A percentile compares a stretch with the other conserved stretches of the same genome.
These are phyloP conservation scores for Trametes maxima DNA, from an alignment of 768 basidiomycete genomes.

Conservation along the genomic window DNA sequence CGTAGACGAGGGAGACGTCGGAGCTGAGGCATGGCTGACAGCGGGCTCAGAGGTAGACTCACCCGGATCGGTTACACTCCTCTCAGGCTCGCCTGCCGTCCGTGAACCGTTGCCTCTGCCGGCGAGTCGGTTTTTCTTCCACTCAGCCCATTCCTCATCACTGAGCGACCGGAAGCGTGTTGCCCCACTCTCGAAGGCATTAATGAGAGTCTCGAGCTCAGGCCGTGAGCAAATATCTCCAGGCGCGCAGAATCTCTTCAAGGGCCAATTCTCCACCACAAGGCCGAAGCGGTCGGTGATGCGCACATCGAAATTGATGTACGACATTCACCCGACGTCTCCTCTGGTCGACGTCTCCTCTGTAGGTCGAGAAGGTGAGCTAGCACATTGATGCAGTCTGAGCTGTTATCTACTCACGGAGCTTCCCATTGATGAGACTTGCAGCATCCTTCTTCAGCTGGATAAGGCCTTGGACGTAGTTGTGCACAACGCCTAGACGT, in stretches of 20 bases:
- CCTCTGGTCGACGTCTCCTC: neutral
- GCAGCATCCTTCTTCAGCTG: conserved; percentile 1
- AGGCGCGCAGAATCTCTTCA: conserved; percentile 21
- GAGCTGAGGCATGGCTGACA: too few species aligned
- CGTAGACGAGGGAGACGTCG: too few species aligned
- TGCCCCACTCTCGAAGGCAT: conserved; percentile 21
- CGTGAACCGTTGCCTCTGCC: too few species aligned
- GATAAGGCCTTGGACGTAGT: neutral
- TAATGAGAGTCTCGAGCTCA: conserved; percentile 21
- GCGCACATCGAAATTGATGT: conserved; percentile 22
- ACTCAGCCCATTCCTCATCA: conserved; percentile 13
- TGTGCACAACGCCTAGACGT: neutral
- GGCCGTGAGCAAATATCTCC: conserved; percentile 15
- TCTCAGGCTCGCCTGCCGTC: too few species aligned
- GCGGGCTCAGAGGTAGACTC: too few species aligned
- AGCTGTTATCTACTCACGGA: neutral
- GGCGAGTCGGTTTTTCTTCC: conserved; percentile 2
- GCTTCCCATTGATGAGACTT: neutral
- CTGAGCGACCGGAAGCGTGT: conserved; percentile 19
- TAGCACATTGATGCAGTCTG: too few species aligned
- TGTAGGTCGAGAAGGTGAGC: neutral
- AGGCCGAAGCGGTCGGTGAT: conserved; percentile 22
- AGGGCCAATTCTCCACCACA: conserved; percentile 27
- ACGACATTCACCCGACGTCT: conserved; percentile 18
- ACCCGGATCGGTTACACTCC: too few species aligned